Evolutionary conservation across 2,329 filamentous ascomycete species (phyloP).

Genomic region (Ceratocystis eucalypticola): DNA sequence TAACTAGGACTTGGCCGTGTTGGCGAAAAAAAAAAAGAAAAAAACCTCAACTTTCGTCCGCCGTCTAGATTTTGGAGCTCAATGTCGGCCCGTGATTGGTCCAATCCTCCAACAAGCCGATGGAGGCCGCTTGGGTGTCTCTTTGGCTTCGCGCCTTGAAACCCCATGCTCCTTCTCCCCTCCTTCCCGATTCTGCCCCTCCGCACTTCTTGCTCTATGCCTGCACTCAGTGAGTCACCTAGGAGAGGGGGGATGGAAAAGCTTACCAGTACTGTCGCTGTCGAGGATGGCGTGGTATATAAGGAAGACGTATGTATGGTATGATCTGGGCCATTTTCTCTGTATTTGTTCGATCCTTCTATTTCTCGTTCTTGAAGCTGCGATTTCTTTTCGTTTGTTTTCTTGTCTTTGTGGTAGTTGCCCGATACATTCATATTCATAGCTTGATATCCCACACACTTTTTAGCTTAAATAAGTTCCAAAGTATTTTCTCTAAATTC

Average conservation of each 20-base stretch:
- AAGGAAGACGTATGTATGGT: background rate
- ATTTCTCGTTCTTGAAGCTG: background rate
- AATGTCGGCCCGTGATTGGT: background rate
- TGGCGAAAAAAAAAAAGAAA: background rate
- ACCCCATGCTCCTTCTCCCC: background rate
- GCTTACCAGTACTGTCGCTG: background rate
- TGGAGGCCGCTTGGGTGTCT: conserved; percentile 4
- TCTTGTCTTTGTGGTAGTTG: background rate
- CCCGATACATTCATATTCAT: background rate
- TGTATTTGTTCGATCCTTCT: background rate
- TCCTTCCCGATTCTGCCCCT: conserved; percentile 1
- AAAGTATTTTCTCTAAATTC: background rate
- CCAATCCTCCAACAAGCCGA: background rate
- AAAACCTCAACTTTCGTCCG: background rate
- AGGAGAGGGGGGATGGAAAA: background rate
- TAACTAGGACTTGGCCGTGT: background rate
- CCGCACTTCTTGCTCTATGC: background rate
- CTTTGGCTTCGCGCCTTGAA: background rate
- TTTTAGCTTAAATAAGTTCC: background rate
- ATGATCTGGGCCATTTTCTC: background rate
- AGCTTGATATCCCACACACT: background rate
- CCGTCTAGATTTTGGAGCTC: background rate
- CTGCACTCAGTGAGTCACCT: conserved; percentile 1
- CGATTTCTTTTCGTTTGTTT: too few species aligned
- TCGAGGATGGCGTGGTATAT: background rate